phyloP scores from a whole-genome alignment of 1,284 basidiomycete genomes.

The Cystobasidium pallidum region DNA sequence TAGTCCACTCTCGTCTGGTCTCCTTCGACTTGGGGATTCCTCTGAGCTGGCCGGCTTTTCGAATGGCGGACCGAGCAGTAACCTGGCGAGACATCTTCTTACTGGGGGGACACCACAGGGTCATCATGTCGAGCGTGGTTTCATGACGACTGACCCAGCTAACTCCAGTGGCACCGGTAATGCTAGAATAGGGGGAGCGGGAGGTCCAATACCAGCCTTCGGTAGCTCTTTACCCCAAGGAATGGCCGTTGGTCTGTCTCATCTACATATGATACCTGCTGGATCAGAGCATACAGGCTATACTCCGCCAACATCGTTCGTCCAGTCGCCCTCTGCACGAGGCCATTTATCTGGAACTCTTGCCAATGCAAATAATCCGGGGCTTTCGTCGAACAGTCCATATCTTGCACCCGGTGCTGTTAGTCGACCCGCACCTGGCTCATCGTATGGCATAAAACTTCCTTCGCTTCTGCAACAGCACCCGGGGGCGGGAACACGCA shows the following conservation, averaged over 20 bases:
- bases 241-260: conserved; percentile 44
- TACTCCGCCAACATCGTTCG: conserved; percentile 34
- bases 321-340: conserved; percentile 17
- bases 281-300: conserved; percentile 38
- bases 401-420: not conserved
- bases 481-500: conserved; percentile 12
- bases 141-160: conserved; percentile 4
- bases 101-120: conserved; percentile 3
- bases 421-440: conserved; percentile 5
- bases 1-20: conserved; percentile 2
- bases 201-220: not conserved
- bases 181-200: not conserved
- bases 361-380: not conserved
- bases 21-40: not conserved
- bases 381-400: not conserved
- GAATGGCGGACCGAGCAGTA: conserved; percentile 13
- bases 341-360: not conserved
- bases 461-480: conserved; percentile 29
- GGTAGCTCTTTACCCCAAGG: conserved; percentile 44
- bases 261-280: conserved; percentile 40
- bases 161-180: not conserved
- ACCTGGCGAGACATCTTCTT: conserved; percentile 38
- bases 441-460: conserved; percentile 24
- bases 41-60: not conserved
- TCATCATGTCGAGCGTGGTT: conserved; percentile 35